Evolutionary conservation across 257 asterid genomes (phyloP).

Genomic region (Oldenlandia corymbosa): DNA sequence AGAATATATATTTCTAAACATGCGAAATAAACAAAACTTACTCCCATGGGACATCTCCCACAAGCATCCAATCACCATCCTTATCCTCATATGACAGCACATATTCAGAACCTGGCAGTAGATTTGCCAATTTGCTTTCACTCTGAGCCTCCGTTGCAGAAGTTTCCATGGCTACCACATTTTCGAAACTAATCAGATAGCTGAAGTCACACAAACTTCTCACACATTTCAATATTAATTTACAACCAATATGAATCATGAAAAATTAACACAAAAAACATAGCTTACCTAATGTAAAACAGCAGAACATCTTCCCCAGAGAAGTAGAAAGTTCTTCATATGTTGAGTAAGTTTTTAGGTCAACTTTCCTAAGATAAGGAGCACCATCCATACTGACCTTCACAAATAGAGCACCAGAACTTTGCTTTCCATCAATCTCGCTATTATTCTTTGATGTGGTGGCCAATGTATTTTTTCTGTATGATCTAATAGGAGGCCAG

Average conservation of each 20-base stretch:
- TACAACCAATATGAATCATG: background rate
- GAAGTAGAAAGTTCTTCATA: constrained; percentile 79
- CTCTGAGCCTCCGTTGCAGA: constrained; percentile 36
- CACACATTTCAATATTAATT: background rate
- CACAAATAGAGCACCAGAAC: constrained; percentile 61
- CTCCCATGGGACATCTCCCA: constrained; percentile 38
- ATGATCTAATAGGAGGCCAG: constrained; percentile 90
- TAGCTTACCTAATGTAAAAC: constrained; percentile 49
- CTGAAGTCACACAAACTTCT: background rate
- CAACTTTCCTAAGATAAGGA: constrained; percentile 90
- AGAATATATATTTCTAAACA: background rate
- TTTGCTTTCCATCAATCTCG: constrained; percentile 73
- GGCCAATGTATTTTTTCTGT: constrained; percentile 65
- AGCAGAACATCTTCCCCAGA: constrained; percentile 85
- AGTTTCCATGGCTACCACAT: constrained; percentile 10
- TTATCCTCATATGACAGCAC: constrained; percentile 42
- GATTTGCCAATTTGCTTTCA: constrained; percentile 60
- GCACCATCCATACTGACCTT: constrained; percentile 97
- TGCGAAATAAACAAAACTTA: constrained; percentile 14
- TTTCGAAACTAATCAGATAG: constrained; percentile 8
- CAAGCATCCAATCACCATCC: constrained; percentile 38
- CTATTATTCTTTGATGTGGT: constrained; percentile 62
- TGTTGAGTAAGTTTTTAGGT: constrained; percentile 54
- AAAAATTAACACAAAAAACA: background rate
- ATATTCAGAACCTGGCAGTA: constrained; percentile 60